These are phyloP conservation scores for Flammula alnicola DNA, from an alignment of 1,284 basidiomycete species.

Conservation along the genomic window DNA sequence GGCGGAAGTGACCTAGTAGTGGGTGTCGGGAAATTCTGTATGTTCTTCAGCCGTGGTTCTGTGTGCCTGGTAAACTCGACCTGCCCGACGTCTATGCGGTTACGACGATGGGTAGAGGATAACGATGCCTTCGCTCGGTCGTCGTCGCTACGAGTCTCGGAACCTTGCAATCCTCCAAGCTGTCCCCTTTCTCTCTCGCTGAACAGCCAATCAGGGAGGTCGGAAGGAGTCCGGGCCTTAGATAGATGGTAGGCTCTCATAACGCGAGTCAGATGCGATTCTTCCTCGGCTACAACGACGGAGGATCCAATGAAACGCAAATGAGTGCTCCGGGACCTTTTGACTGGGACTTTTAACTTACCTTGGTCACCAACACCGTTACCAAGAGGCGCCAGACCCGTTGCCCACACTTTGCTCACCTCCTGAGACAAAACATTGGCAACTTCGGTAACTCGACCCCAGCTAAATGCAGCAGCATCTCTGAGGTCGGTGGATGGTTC, in stretches of 20 bases:
- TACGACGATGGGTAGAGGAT: conserved; percentile 10
- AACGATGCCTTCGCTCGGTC: conserved; percentile 8
- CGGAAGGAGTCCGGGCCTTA: conserved; percentile 58
- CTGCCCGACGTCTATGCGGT: conserved; percentile 9
- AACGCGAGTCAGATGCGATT: conserved; percentile 63
- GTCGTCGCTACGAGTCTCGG: conserved; percentile 23
- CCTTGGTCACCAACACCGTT: conserved; percentile 53
- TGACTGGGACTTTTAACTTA: too few relatives aligned
- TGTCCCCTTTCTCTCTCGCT: conserved; percentile 54
- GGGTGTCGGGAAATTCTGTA: conserved; percentile 9
- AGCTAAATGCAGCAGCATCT: conserved; percentile 35
- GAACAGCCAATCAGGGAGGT: conserved; percentile 74
- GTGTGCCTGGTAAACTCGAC: conserved; percentile 6
- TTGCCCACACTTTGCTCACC: conserved; percentile 60
- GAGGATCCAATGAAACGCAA: neutral
- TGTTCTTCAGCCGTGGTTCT: conserved; percentile 12
- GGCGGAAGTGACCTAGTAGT: conserved; percentile 2
- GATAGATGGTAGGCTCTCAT: conserved; percentile 71
- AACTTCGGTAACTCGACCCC: conserved; percentile 59
- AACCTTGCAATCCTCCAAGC: conserved; percentile 20
- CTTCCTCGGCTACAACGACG: conserved; percentile 46
- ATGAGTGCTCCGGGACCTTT: neutral
- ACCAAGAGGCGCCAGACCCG: conserved; percentile 37
- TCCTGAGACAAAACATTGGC: conserved; percentile 59
- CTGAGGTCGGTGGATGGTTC: neutral